phyloP scores from a whole-genome alignment of 768 basidiomycete genomes.

The Pleurotus ostreatus region DNA sequence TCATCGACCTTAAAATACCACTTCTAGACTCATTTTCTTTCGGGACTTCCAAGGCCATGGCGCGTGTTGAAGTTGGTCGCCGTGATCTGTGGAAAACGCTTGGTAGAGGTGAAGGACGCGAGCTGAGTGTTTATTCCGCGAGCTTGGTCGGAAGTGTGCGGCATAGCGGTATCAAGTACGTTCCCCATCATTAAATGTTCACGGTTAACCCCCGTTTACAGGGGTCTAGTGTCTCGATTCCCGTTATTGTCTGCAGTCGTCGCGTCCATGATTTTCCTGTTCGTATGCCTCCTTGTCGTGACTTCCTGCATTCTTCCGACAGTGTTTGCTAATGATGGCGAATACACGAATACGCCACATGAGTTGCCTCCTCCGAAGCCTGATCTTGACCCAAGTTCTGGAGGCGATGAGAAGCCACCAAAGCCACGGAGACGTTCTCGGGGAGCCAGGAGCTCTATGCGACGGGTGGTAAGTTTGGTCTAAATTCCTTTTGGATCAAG shows the following conservation, averaged over 20 bases:
- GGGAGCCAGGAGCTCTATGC: conserved; percentile 19
- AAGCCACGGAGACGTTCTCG: conserved; percentile 20
- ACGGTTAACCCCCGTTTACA: conserved; percentile 21
- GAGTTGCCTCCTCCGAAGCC: not conserved
- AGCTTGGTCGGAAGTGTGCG: conserved; percentile 57
- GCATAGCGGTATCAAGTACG: conserved; percentile 69
- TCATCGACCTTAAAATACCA: conserved; percentile 47
- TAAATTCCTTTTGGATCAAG: not conserved
- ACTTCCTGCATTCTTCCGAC: conserved; percentile 50
- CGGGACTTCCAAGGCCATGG: conserved; percentile 43
- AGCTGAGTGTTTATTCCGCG: conserved; percentile 64
- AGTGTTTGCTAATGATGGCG: conserved; percentile 20
- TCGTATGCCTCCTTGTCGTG: conserved; percentile 42
- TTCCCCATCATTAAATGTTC: not conserved
- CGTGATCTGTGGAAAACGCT: conserved; percentile 68
- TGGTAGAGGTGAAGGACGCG: conserved; percentile 67
- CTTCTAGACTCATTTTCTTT: conserved; percentile 54
- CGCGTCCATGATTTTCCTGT: conserved; percentile 42
- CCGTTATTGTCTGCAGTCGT: conserved; percentile 53
- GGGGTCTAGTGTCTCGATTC: conserved; percentile 68
- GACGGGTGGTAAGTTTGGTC: conserved; percentile 17
- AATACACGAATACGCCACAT: not conserved
- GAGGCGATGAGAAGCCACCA: conserved; percentile 13
- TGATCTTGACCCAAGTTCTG: conserved; percentile 12
- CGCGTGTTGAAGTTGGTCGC: conserved; percentile 71